Conservation (phyloP, 495 filamentous ascomycete species). For the Daldinia vernicosa region DNA sequence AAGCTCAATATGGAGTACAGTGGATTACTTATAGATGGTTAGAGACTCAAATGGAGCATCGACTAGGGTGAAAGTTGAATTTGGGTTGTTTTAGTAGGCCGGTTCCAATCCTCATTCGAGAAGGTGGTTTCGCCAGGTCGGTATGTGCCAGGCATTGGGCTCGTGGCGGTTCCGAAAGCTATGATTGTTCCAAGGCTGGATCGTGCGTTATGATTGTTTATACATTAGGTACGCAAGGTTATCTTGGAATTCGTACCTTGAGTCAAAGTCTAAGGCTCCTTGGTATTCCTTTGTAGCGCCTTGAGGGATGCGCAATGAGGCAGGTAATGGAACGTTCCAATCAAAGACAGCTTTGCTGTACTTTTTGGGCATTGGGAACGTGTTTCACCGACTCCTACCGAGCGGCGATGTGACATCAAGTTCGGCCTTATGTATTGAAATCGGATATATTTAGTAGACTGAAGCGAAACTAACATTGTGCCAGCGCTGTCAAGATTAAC, state of each 20-base stretch:
- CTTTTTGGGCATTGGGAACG: background rate
- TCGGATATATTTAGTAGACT: background rate
- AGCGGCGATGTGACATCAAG: constrained; percentile 13
- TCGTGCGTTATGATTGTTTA: too few relatives aligned
- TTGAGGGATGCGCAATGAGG: constrained; percentile 3
- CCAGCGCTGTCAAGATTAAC: background rate
- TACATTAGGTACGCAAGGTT: background rate
- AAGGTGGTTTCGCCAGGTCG: constrained; percentile 22
- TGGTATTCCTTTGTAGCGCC: background rate
- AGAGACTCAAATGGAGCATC: background rate
- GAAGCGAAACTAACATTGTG: background rate
- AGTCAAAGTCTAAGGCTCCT: background rate
- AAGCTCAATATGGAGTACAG: constrained; percentile 13
- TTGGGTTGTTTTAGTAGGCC: constrained; percentile 13
- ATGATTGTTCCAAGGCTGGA: background rate
- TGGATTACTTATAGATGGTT: background rate
- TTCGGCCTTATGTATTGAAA: constrained; percentile 5
- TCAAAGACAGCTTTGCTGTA: background rate
- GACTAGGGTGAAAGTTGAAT: background rate
- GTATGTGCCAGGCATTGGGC: background rate
- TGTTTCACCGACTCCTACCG: constrained; percentile 19
- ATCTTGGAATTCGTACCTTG: background rate
- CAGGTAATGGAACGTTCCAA: constrained; percentile 25
- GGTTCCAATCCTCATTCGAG: constrained; percentile 17
- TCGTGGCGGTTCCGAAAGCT: constrained; percentile 5